Base-by-base conservation (phyloP, 805 yeast species). In the Candida yuanshanica region DNA sequence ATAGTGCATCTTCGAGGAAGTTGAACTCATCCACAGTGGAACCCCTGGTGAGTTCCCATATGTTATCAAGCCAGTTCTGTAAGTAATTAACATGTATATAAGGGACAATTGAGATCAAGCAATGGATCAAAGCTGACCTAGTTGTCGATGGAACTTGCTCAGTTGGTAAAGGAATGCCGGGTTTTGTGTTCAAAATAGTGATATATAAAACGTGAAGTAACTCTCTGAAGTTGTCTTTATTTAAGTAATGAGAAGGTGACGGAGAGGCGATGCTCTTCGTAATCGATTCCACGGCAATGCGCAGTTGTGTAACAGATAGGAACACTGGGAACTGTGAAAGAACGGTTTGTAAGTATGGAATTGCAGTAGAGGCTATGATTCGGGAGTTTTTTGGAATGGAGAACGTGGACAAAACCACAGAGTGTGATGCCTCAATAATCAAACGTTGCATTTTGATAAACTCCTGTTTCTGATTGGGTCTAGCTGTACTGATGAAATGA, bases 401-500 rank as follows among this genome's bases (percentile, higher is more conserved):
- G 23, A 49, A 53, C 16, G 65, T 62, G 5, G 68, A 58, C 21
- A 77, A 53, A 53, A 71, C 62, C 1, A 81, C 82, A 0, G 88
- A 78, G 55, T 83, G 91, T 1, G 79, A 68, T 0, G 81, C 75
- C 53, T 83, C 91, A 10, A 79, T 58, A 5, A 77, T 49, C 2
- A 63, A 56, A 21, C 60, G 52, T 36, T 50, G 54, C 4, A 35
- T 36, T 18, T 46, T 22, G 13, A 38, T 36, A 11, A 33, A 29
- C 8, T 44, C 41, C 24, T 43, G 34, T 36, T 38, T 18, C 42
- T 42, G 39, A 6, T 41, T 43, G 20, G 40, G 39, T 25, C 33
- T 35, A 7, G 52, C 44, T 10, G 39, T 35, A 11, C 38, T 22
- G 23, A 54, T 49, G 38, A 50, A 53, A 26, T 39, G 48, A 36